Evolutionary conservation across 2,329 filamentous ascomycete genomes (phyloP).

Genomic region (Calycina herbarum): DNA sequence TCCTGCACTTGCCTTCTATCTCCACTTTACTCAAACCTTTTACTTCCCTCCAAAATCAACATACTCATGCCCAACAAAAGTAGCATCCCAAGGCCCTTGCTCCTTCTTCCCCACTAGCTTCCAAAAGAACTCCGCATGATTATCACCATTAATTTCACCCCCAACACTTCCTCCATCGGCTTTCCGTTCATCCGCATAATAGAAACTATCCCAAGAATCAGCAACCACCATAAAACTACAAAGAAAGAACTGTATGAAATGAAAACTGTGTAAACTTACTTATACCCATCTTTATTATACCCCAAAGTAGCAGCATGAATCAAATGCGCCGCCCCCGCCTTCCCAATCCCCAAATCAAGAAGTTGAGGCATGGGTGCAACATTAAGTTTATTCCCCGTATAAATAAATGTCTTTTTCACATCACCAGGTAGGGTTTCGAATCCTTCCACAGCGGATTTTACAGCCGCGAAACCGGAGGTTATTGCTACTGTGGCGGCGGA

Average conservation of each 20-base stretch:
- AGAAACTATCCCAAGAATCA: slow-evolving; percentile 41
- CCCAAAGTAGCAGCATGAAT: slow-evolving; percentile 38
- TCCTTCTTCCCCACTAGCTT: slow-evolving; percentile 40
- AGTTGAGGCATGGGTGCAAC: slow-evolving; percentile 34
- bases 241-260: too few species aligned
- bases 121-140: slow-evolving; percentile 43
- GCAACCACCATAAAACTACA: neutral
- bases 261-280: slow-evolving; percentile 25
- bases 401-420: slow-evolving; percentile 45
- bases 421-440: slow-evolving; percentile 35
- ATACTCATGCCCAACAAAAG: slow-evolving; percentile 41
- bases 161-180: slow-evolving; percentile 40
- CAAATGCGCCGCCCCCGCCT: slow-evolving; percentile 39
- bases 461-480: slow-evolving; percentile 42
- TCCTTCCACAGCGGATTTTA: slow-evolving; percentile 40
- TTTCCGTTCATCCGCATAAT: slow-evolving; percentile 51
- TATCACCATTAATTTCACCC: slow-evolving; percentile 41
- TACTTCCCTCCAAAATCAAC: slow-evolving; percentile 9
- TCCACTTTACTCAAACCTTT: neutral
- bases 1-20: too few species aligned
- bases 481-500: slow-evolving; percentile 42
- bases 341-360: slow-evolving; percentile 43
- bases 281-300: slow-evolving; percentile 41
- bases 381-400: slow-evolving; percentile 46
- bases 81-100: slow-evolving; percentile 47